phyloP scores from a whole-genome alignment of 1,139 yeast species.

The Sugiyamaella paludigena region DNA sequence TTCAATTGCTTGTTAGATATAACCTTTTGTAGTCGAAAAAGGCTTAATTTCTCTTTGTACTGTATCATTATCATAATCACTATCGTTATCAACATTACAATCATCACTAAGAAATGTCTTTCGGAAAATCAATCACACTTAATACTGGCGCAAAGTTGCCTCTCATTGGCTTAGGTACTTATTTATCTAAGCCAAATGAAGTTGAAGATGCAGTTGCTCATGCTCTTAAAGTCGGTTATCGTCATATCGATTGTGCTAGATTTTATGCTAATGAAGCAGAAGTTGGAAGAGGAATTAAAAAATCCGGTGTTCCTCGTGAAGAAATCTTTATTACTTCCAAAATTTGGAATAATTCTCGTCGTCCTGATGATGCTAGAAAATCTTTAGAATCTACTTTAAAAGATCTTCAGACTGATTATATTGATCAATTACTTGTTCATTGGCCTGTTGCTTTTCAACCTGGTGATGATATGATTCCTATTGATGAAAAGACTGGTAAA shows the following conservation, averaged over 20 bases:
- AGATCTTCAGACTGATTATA: conserved; percentile 63
- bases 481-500: conserved; percentile 65
- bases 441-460: conserved; percentile 65
- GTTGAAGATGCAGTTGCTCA: conserved; percentile 34
- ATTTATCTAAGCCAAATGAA: conserved; percentile 49
- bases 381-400: conserved; percentile 59
- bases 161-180: conserved; percentile 56
- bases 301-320: conserved; percentile 46
- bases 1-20: no score
- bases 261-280: conserved; percentile 56
- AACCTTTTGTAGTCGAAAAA: no score
- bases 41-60: no score
- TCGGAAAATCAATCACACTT: conserved; percentile 27
- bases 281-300: conserved; percentile 47
- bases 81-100: not conserved
- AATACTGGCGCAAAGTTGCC: conserved; percentile 45
- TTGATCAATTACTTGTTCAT: conserved; percentile 65
- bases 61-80: no score
- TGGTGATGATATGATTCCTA: conserved; percentile 57
- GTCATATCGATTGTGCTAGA: conserved; percentile 63
- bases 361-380: conserved; percentile 50
- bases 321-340: conserved; percentile 76
- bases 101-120: conserved; percentile 2
- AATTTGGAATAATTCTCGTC: conserved; percentile 76
- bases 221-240: conserved; percentile 46